Base-by-base conservation (phyloP, 306 rosid species). In the Biancaea sappan region DNA sequence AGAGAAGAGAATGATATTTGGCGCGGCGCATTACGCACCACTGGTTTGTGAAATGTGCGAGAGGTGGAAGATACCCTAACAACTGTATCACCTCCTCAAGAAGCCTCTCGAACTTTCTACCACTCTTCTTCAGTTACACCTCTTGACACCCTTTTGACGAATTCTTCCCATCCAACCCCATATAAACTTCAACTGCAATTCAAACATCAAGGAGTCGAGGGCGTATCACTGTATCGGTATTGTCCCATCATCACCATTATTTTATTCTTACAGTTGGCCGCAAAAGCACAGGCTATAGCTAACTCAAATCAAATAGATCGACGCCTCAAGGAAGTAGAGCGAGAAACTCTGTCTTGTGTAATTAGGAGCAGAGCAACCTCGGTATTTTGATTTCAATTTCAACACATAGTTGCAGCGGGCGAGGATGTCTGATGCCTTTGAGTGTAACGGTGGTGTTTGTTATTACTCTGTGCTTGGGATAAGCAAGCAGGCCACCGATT, bases 31-130 rank as follows among this genome's bases (percentile, higher is more conserved):
- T 6, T 2, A 56, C 64, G 32, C 57, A 31, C 38, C 1, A 65
- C 6, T 2, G 14, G n/a, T 51, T 43, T 60, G 71, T 35, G 43
- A 71, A 34, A 31, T 32, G 73, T 37, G 70, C n/a, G 74, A 59
- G 22, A 32, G 21, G 5, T 2, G 7, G 24, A 18, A 24, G 31
- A 46, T 29, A 4, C 46, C 76, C 65, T 3, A 18, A 46, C 5
- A 2, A 19, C 43, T 9, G 58, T 8, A 38, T 12, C 47, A 19
- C n/a, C 65, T 8, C 21, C 65, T 15, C 3, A n/a, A 44, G 69
- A 79, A 79, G 11, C 53, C 65, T 79, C 83, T 73, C 18, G 79
- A 79, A 79, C 79, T 48, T 79, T 79, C 79, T 24, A n/a, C 74
- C 26, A 0, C 26, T 41, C 38, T 15, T 41, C 38, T 15, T 44